Base-by-base conservation (phyloP, 2,329 filamentous ascomycete genomes). In the Chrysoporthe deuterocubensis region DNA sequence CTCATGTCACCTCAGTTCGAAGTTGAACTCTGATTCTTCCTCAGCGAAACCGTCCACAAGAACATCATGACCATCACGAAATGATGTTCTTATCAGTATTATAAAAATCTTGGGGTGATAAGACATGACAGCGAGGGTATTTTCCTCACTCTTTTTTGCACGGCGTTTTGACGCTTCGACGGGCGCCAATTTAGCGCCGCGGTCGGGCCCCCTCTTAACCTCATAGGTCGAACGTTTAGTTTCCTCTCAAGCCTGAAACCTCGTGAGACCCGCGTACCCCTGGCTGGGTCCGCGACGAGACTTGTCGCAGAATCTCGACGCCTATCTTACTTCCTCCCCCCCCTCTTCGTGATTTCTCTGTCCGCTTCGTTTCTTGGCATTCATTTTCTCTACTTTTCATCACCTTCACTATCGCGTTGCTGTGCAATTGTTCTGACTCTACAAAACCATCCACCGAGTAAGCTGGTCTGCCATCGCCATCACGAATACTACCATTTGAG, bases 231-330 rank as follows among this genome's bases (percentile, higher is more conserved):
- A 40, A 4, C 18, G 64, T 66, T 58, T 67, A 42, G 64, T 66
- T 61, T 37, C 66, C 58, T 42, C 60, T 32, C 56, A 56, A 67
- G 67, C 62, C 67, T 69, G 67, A 69, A 69, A 69, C 67, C 64
- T 56, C 59, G 32, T 42, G 37, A 64, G 37, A 66, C 67, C 64
- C 59, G 62, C 59, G 43, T 8, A 18, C 67, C 67, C 67, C 67
- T 67, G 60, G 60, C 46, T 37, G 34, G 60, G 16, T 66, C 59
- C 63, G 67, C 64, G 60, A 69, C 64, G 44, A 34, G 50, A 63
- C 48, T 40, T 54, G 67, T 69, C 67, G 57, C 67, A 69, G 64
- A 54, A 54, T 60, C 16, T 56, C 60, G 42, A 58, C 52, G 13
- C 54, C 64, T 54, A 62, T 50, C 64, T 57, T 43, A 54, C 64